phyloP scores from a whole-genome alignment of 2,329 filamentous ascomycete genomes.

The Sporothrix pallida region DNA sequence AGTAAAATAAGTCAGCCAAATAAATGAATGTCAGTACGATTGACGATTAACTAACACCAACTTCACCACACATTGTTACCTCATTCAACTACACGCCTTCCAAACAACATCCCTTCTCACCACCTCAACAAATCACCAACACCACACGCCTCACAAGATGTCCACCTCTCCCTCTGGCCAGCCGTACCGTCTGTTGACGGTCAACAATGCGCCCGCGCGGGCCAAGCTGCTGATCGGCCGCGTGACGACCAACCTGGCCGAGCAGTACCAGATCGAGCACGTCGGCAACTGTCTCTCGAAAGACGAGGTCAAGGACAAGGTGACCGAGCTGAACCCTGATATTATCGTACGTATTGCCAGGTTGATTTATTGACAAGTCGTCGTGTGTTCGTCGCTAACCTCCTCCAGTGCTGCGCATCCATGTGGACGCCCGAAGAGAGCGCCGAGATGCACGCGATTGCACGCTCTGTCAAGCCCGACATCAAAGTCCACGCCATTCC shows the following conservation, averaged over 20 bases:
- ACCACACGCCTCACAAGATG: background rate
- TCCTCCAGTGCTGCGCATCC: conserved; percentile 63
- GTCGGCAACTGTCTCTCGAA: conserved; percentile 66
- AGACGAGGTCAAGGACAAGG: conserved; percentile 50
- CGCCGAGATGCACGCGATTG: conserved; percentile 52
- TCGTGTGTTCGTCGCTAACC: background rate
- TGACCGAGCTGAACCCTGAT: conserved; percentile 41
- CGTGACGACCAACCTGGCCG: conserved; percentile 65
- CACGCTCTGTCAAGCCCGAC: conserved; percentile 51
- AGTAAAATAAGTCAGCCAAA: background rate
- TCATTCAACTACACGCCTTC: background rate
- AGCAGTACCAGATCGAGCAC: conserved; percentile 67
- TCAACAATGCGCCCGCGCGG: conserved; percentile 70
- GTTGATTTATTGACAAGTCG: no score
- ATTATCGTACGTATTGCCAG: conserved; percentile 40
- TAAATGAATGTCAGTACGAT: no score
- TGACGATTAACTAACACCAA: background rate
- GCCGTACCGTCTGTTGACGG: conserved; percentile 67
- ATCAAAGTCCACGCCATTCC: conserved; percentile 60
- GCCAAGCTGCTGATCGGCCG: conserved; percentile 67
- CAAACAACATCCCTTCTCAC: background rate
- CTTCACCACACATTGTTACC: background rate
- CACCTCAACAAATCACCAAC: no score
- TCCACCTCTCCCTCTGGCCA: conserved; percentile 39
- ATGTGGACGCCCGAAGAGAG: conserved; percentile 57